phyloP scores from a whole-genome alignment of 1,284 basidiomycete species.

The Neolentinus lepideus region DNA sequence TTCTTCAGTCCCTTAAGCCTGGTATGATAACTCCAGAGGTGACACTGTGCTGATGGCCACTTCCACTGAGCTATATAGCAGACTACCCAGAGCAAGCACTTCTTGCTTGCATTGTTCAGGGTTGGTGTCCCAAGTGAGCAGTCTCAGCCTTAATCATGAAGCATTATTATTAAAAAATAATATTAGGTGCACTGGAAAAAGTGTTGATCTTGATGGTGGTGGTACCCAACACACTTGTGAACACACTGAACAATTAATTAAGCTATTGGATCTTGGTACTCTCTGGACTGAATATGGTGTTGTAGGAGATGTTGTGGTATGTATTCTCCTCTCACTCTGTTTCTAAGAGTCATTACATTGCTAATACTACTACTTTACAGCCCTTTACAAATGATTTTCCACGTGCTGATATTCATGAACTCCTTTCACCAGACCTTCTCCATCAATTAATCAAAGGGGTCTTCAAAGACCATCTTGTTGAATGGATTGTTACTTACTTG shows the following conservation, averaged over 20 bases:
- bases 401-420: slow-evolving; percentile 7
- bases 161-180: not conserved
- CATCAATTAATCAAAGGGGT: slow-evolving; percentile 16
- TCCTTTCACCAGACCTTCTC: slow-evolving; percentile 8
- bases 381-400: slow-evolving; percentile 7
- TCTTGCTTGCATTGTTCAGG: too few relatives aligned
- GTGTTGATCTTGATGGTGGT: not conserved
- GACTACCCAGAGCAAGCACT: too few relatives aligned
- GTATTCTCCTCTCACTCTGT: not conserved
- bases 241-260: not conserved
- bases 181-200: not conserved
- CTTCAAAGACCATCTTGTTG: slow-evolving; percentile 16
- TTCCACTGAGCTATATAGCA: too few relatives aligned
- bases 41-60: too few relatives aligned
- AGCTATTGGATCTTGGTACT: not conserved
- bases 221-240: not conserved
- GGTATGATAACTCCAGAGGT: slow-evolving; percentile 12
- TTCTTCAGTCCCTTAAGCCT: slow-evolving; percentile 7
- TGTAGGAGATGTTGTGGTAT: not conserved
- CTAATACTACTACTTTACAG: too few relatives aligned
- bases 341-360: not conserved
- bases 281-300: not conserved
- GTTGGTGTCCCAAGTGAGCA: slow-evolving; percentile 15
- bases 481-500: slow-evolving; percentile 10
- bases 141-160: not conserved